Evolutionary conservation across 805 yeast species (phyloP), one percentile per base, ranked within the genome.

Genomic region (Zygotorulaspora danielsina): DNA sequence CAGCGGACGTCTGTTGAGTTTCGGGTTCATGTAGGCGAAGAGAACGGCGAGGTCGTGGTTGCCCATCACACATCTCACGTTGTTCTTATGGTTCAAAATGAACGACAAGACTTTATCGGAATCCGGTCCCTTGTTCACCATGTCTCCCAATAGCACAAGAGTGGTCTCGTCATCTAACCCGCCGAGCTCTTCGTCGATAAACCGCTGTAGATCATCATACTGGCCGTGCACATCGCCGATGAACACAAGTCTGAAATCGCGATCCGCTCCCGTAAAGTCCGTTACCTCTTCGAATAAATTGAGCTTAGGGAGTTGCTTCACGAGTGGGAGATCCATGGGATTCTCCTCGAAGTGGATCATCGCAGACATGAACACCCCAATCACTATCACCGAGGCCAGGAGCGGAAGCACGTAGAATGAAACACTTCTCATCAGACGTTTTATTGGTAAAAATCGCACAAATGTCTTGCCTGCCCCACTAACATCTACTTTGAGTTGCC

Each of bases 141-240:
- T 85, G 56, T 89, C 97, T 3, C 97, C 97, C 15, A 88, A 61
- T 16, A 88, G 65, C 1, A 89, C 63, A 10, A 88, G 67, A 31
- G 53, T 50, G 6, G 59, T 51, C 15, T 66, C 52, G 11, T 60
- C 57, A 41, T 76, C 67, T 51, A 69, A 76, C 9, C 70, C 60
- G 17, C 70, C 60, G 15, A 76, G 51, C 51, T 76, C 72, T 6
- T 36, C 33, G 21, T 67, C 51, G 39, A 89, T 63, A 28, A 90
- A 65, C 34, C 68, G 62, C 41, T 58, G 57, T 39, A 88, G 64
- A 51, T 76, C 77, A 6, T 68, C 63, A 51, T 70, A 76, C 50
- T 80, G 79, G 2, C 96, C 97, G 63, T 89, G 97, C 16, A 89
- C 76, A 59, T 89, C 97, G 3, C 97, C 97, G 18, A 89, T 70